Conservation (phyloP, 108 stramenopile genomes). For the Aurantiochytrium sp. region DNA sequence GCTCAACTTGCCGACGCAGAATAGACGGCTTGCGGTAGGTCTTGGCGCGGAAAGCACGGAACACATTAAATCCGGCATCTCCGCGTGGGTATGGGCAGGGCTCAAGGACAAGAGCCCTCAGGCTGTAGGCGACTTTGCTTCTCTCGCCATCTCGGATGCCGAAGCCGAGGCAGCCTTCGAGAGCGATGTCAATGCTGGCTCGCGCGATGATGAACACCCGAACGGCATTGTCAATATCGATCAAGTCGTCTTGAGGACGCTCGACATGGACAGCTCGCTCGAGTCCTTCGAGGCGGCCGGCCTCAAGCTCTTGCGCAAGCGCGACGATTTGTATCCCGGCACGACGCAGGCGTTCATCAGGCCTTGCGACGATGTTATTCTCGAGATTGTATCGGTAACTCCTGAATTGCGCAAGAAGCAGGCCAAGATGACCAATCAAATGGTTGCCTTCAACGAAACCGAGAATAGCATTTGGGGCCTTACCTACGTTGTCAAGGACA, state of each 20-base stretch:
- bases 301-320: background rate
- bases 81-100: background rate
- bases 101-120: no score
- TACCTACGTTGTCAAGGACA: background rate
- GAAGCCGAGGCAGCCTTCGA: background rate
- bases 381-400: background rate
- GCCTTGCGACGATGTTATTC: background rate
- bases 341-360: background rate
- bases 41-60: background rate
- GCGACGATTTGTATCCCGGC: background rate
- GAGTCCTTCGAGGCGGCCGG: background rate
- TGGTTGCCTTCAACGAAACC: background rate
- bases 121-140: background rate
- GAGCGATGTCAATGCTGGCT: background rate
- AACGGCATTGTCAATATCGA: background rate
- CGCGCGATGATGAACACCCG: background rate
- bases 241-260: background rate
- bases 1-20: background rate
- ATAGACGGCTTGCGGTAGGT: background rate
- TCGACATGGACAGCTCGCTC: background rate
- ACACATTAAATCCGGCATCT: background rate
- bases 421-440: background rate
- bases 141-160: background rate
- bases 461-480: background rate
- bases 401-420: background rate